Percentiles rank a stretch among this genome's conserved stretches.
Evolutionary conservation across 2,329 filamentous ascomycete genomes (phyloP).

Genomic region (Fusarium illudens): DNA sequence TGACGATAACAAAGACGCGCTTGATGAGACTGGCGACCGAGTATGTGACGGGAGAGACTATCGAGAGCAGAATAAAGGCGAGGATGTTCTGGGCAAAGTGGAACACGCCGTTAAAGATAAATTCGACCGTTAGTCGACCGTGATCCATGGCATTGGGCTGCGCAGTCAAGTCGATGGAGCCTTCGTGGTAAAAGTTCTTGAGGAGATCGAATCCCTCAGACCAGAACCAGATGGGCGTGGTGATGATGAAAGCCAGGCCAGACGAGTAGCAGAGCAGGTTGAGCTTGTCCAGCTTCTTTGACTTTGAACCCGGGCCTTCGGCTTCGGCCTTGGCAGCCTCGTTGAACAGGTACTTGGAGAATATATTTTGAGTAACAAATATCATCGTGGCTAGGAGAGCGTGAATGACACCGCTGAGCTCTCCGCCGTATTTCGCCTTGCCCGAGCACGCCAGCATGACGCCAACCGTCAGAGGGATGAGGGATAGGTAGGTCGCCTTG

Average conservation of each 20-base stretch:
- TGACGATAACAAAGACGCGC: slow-evolving; percentile 94
- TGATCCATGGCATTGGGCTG: slow-evolving; percentile 76
- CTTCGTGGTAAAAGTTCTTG: slow-evolving; percentile 80
- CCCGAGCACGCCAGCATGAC: slow-evolving; percentile 96
- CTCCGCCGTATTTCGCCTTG: slow-evolving; percentile 77
- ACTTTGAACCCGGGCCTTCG: slow-evolving; percentile 68
- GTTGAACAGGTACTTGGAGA: slow-evolving; percentile 97
- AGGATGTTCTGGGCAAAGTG: slow-evolving; percentile 97
- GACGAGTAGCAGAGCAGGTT: slow-evolving; percentile 98
- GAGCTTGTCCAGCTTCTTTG: slow-evolving; percentile 91
- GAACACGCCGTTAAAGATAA: slow-evolving; percentile 95
- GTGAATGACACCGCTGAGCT: slow-evolving; percentile 88
- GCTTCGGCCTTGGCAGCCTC: slow-evolving; percentile 86
- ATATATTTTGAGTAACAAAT: slow-evolving; percentile 98
- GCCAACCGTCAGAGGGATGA: slow-evolving; percentile 91
- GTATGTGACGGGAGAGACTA: slow-evolving; percentile 96
- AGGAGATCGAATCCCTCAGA: slow-evolving; percentile 83
- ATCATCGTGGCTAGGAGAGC: slow-evolving; percentile 90
- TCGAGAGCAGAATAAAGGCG: slow-evolving; percentile 89
- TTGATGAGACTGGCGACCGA: slow-evolving; percentile 96
- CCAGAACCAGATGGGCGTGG: slow-evolving; percentile 91
- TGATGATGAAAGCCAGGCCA: slow-evolving; percentile 87
- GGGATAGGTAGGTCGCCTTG: slow-evolving; percentile 83
- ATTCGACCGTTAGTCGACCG: slow-evolving; percentile 80
- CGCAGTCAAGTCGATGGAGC: slow-evolving; percentile 70